Conservation (phyloP, 2,329 filamentous ascomycete genomes). For the Penicillium sp. region DNA sequence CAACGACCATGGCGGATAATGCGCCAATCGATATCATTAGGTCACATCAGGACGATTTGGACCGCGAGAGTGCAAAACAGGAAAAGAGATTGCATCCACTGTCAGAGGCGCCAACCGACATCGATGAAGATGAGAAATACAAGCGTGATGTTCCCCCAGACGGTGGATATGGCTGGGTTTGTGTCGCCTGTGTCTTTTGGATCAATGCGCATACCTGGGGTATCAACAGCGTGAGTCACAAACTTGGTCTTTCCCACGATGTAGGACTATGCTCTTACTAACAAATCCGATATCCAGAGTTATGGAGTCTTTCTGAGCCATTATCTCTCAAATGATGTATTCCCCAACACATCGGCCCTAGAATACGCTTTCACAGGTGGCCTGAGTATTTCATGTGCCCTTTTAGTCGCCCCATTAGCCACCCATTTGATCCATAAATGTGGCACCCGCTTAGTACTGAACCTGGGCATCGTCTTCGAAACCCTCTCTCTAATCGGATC, state of each 20-base stretch:
- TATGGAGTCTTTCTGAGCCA: slow-evolving; percentile 61
- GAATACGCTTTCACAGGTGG: slow-evolving; percentile 62
- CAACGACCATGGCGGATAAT: slow-evolving; percentile 32
- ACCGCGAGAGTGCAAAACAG: slow-evolving; percentile 7
- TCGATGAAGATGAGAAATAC: slow-evolving; percentile 31
- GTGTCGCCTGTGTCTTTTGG: slow-evolving; percentile 54
- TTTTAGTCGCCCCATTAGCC: slow-evolving; percentile 58
- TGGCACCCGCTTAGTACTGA: slow-evolving; percentile 55
- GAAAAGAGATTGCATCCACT: slow-evolving; percentile 12
- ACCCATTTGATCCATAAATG: slow-evolving; percentile 54
- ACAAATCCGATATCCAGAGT: slow-evolving; percentile 27
- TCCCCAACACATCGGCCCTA: slow-evolving; percentile 55
- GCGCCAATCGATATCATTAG: slow-evolving; percentile 32
- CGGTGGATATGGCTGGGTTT: slow-evolving; percentile 64
- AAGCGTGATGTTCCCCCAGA: slow-evolving; percentile 46
- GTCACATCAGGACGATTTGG: slow-evolving; percentile 19
- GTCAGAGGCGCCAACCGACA: slow-evolving; percentile 5
- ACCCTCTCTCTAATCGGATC: slow-evolving; percentile 56
- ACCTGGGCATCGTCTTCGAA: slow-evolving; percentile 57
- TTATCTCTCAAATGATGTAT: slow-evolving; percentile 57
- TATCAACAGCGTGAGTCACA: slow-evolving; percentile 59
- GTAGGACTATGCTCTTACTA: neutral
- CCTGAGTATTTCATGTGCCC: slow-evolving; percentile 57
- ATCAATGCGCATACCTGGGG: slow-evolving; percentile 75
- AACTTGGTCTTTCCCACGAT: neutral